phyloP scores from a whole-genome alignment of 805 yeast genomes.

The Myxozyma neglecta region DNA sequence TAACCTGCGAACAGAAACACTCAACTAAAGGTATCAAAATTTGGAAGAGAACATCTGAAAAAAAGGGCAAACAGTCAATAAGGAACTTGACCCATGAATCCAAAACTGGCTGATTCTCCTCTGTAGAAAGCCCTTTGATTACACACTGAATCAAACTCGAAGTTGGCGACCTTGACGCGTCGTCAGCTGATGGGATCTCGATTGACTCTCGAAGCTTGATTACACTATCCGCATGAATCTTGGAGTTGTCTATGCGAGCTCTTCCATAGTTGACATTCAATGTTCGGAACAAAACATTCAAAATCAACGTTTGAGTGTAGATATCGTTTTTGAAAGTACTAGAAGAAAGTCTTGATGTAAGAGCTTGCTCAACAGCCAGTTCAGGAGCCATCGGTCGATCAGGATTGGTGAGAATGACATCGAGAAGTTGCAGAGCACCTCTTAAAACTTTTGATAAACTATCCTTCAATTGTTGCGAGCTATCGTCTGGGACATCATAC shows the following conservation, averaged over 20 bases:
- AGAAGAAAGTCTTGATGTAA: slow-evolving; percentile 26
- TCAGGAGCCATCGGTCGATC: slow-evolving; percentile 22
- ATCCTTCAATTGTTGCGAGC: slow-evolving; percentile 29
- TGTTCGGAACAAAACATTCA: slow-evolving; percentile 28
- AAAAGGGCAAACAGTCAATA: slow-evolving; percentile 52
- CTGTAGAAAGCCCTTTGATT: slow-evolving; percentile 50
- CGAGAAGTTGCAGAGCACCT: slow-evolving; percentile 30
- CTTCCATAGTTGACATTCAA: slow-evolving; percentile 29
- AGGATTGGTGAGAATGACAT: slow-evolving; percentile 24
- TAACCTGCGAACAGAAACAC: slow-evolving; percentile 48
- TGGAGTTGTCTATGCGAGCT: slow-evolving; percentile 16
- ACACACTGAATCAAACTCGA: slow-evolving; percentile 44
- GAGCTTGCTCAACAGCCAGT: slow-evolving; percentile 28
- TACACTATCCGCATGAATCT: slow-evolving; percentile 26
- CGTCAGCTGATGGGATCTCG: slow-evolving; percentile 15
- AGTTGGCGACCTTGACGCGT: slow-evolving; percentile 17
- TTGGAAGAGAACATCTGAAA: slow-evolving; percentile 55
- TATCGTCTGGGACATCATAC: slow-evolving; percentile 28
- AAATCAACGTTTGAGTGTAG: slow-evolving; percentile 28
- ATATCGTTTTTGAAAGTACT: slow-evolving; percentile 26
- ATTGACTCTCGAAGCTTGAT: slow-evolving; percentile 29
- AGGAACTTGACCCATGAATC: slow-evolving; percentile 54
- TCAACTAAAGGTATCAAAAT: slow-evolving; percentile 57
- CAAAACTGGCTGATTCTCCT: slow-evolving; percentile 47
- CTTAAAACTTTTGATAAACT: slow-evolving; percentile 29